phyloP scores from a whole-genome alignment of 257 asterid species.

The Rhazya stricta region DNA sequence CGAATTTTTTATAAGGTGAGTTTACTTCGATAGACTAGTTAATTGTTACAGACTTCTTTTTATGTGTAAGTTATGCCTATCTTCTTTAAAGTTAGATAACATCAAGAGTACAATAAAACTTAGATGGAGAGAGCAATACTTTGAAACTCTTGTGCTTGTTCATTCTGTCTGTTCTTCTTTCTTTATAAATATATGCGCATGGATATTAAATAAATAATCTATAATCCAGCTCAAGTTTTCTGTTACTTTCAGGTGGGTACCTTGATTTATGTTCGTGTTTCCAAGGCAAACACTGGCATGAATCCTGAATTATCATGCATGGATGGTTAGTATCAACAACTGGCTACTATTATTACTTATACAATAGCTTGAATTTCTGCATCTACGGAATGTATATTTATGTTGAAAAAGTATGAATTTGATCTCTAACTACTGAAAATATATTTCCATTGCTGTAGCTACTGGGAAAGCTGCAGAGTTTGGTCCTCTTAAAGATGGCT shows the following conservation, averaged over 20 bases:
- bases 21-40: background rate
- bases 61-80: background rate
- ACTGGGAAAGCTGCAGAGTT: constrained; percentile 86
- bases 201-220: background rate
- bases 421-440: constrained; percentile 8
- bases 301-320: constrained; percentile 96
- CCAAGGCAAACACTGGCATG: constrained; percentile 79
- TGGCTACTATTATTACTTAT: background rate
- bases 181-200: background rate
- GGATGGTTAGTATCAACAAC: constrained; percentile 61
- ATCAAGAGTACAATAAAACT: background rate
- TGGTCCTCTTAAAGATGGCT: constrained; percentile 89
- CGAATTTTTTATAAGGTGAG: background rate
- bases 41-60: background rate
- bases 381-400: background rate
- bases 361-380: constrained; percentile 6
- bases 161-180: background rate
- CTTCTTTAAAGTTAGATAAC: background rate
- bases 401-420: background rate
- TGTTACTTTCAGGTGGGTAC: constrained; percentile 63
- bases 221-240: constrained; percentile 8
- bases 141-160: background rate
- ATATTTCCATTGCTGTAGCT: constrained; percentile 35
- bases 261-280: constrained; percentile 79
- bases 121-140: background rate